Percentiles rank a stretch among this genome's conserved stretches.
Conservation (phyloP, 202 grass and related monocot species). For the Dendrocalamus latiflorus region DNA sequence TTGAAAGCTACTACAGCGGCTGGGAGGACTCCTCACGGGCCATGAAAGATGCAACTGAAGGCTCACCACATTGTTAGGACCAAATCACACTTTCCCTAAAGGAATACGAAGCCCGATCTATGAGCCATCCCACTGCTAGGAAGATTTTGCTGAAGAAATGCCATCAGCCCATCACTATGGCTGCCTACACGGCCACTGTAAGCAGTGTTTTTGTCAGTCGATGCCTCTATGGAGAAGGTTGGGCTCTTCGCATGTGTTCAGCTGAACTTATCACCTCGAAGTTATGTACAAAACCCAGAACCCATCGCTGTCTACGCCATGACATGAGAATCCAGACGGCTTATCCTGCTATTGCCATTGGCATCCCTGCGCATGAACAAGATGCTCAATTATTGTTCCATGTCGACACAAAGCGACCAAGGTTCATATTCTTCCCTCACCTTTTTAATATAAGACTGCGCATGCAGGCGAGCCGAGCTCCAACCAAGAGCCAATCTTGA, state of each 20-base stretch:
- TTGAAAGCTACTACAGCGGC: not conserved
- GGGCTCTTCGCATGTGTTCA: not conserved
- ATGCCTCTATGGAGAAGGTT: not conserved
- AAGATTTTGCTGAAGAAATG: not conserved
- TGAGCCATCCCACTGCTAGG: too few species aligned
- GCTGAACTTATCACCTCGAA: too few species aligned
- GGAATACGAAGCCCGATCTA: not conserved
- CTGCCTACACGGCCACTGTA: not conserved
- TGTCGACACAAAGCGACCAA: conserved; percentile 55
- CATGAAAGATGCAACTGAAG: too few species aligned
- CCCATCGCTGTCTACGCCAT: not conserved
- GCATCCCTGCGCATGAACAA: conserved; percentile 21
- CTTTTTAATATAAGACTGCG: conserved; percentile 19
- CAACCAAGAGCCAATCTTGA: not conserved
- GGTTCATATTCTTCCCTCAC: conserved; percentile 9
- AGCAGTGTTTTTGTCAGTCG: not conserved
- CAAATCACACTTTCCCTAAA: not conserved
- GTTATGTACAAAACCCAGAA: not conserved
- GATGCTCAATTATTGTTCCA: conserved; percentile 45
- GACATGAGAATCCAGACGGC: conserved; percentile 12
- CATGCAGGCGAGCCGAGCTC: not conserved
- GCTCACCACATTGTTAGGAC: too few species aligned
- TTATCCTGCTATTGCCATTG: not conserved
- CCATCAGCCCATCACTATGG: too few species aligned
- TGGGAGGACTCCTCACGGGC: not conserved